Evolutionary conservation across 176 grass and related monocot genomes (phyloP).

Genomic region (Musa itinerans): DNA sequence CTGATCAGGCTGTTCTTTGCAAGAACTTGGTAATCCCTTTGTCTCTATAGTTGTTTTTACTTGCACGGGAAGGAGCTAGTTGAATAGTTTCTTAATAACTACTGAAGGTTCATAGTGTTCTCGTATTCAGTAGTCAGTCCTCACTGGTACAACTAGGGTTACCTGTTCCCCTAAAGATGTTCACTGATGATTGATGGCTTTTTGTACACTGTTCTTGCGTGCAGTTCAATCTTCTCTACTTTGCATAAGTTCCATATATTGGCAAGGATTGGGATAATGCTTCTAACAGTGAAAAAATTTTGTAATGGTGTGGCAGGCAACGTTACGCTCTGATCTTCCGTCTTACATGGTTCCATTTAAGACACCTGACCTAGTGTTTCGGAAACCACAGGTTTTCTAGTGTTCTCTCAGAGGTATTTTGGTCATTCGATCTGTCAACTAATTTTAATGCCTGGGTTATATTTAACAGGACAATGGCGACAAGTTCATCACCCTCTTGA

Average conservation of each 20-base stretch:
- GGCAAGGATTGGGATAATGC: not conserved
- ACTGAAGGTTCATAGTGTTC: too few species aligned
- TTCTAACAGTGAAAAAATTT: not conserved
- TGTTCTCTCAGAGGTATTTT: not conserved
- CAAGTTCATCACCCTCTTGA: constrained; percentile 74
- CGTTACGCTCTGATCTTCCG: constrained; percentile 71
- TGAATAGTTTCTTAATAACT: not conserved
- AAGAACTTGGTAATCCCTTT: constrained; percentile 68
- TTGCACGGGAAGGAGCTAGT: not conserved
- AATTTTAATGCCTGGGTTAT: constrained; percentile 1
- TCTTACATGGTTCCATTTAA: constrained; percentile 85
- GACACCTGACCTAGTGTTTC: constrained; percentile 49
- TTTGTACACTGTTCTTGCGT: not conserved
- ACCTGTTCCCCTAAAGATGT: too few species aligned
- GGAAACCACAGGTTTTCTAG: constrained; percentile 46
- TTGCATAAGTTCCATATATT: not conserved
- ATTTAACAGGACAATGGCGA: constrained; percentile 55
- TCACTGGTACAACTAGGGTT: too few species aligned
- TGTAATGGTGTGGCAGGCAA: constrained; percentile 45
- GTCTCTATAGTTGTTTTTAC: not conserved
- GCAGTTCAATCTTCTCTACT: not conserved
- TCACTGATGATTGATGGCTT: too few species aligned
- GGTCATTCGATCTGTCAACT: not conserved
- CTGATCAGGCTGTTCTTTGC: constrained; percentile 73
- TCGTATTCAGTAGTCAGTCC: too few species aligned